phyloP scores from a whole-genome alignment of 148 eudicot genomes.

The Rhododendron kiyosumense region DNA sequence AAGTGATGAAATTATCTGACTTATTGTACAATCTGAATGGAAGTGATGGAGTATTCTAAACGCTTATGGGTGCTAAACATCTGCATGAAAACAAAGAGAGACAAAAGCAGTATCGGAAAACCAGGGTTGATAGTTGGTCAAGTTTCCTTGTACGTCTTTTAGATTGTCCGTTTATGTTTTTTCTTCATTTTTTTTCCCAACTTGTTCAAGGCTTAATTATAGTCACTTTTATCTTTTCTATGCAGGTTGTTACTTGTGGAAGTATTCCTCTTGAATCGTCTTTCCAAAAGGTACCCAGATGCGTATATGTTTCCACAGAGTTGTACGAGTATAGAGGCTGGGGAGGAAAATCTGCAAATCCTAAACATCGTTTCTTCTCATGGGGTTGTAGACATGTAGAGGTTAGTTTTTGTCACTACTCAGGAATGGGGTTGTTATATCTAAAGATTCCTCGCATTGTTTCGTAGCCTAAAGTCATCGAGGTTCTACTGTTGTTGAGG shows the following conservation, averaged over 20 bases:
- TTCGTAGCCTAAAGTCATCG: not conserved
- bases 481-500: not conserved
- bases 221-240: not conserved
- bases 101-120: not conserved
- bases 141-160: not conserved
- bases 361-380: conserved; percentile 69
- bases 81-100: not conserved
- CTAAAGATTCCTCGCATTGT: not conserved
- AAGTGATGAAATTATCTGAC: not conserved
- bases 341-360: conserved; percentile 69
- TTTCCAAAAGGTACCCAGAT: conserved; percentile 73
- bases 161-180: not conserved
- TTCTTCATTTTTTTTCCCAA: not conserved
- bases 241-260: conserved; percentile 93
- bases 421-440: not conserved
- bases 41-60: not conserved
- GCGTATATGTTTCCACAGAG: conserved; percentile 80
- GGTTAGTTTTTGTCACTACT: conserved; percentile 39
- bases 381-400: conserved; percentile 90
- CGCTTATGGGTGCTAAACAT: not conserved
- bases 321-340: conserved; percentile 82
- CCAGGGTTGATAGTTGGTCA: not conserved
- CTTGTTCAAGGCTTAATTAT: not conserved
- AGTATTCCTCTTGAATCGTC: conserved; percentile 92
- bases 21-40: not conserved